Evolutionary conservation across 2,329 filamentous ascomycete genomes (phyloP).

Genomic region (Coleophoma crateriformis): DNA sequence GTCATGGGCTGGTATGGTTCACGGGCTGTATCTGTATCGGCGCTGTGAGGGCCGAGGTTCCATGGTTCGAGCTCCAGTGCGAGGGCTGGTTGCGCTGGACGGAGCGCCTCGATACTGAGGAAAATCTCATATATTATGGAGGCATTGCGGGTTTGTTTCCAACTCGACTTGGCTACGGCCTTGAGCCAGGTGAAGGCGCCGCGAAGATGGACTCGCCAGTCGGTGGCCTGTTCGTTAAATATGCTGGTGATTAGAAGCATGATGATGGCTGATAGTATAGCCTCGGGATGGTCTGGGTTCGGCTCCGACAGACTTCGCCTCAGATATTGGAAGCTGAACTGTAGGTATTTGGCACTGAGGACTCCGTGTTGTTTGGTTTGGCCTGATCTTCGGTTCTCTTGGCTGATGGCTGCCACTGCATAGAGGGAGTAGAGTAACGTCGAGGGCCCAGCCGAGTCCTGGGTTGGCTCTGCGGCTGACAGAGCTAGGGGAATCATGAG

Average conservation of each 20-base stretch:
- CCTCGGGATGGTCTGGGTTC: background rate
- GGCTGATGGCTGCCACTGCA: background rate
- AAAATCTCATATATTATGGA: background rate
- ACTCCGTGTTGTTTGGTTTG: background rate
- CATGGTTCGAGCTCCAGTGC: background rate
- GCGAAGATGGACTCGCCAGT: conserved; percentile 1
- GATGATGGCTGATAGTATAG: background rate
- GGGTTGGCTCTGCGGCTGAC: background rate
- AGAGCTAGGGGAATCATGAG: background rate
- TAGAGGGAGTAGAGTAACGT: background rate
- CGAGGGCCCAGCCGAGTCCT: background rate
- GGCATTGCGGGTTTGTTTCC: background rate
- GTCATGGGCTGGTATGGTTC: background rate
- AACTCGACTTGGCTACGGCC: background rate
- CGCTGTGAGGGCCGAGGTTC: background rate
- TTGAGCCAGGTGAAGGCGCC: background rate
- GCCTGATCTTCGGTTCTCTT: too few relatives aligned
- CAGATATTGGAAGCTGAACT: background rate
- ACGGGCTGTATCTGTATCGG: background rate
- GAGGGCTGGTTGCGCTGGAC: background rate
- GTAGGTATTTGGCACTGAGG: background rate
- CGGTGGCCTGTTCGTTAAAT: background rate
- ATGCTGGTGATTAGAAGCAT: background rate
- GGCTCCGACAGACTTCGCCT: background rate
- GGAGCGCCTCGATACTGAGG: background rate